Conservation (phyloP, 768 basidiomycete species). For the Rhodotorula kratochvilovae region DNA sequence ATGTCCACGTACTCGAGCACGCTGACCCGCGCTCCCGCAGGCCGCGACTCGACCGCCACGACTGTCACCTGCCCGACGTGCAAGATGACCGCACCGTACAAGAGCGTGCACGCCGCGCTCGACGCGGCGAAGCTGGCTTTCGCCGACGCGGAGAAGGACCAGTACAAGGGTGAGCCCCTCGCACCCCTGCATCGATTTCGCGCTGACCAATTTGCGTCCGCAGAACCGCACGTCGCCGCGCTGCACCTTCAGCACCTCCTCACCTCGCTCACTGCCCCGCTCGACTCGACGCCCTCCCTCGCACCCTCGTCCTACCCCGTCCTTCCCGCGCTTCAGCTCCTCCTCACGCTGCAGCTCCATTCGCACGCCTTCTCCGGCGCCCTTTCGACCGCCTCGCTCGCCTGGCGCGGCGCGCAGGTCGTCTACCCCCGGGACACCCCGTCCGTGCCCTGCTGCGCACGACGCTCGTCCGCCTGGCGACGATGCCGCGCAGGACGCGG, state of each 20-base stretch:
- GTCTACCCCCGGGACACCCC: constrained; percentile 31
- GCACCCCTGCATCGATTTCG: background rate
- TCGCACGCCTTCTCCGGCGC: constrained; percentile 46
- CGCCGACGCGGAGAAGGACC: constrained; percentile 10
- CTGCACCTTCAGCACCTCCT: constrained; percentile 52
- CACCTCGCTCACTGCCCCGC: constrained; percentile 53
- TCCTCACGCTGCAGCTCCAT: constrained; percentile 52
- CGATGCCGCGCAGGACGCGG: background rate
- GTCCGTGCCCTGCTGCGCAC: constrained; percentile 16
- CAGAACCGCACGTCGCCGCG: constrained; percentile 60
- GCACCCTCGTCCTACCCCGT: constrained; percentile 71
- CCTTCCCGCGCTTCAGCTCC: constrained; percentile 67
- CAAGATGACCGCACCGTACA: background rate
- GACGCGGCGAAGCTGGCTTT: background rate
- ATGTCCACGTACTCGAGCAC: background rate
- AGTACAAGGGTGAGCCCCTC: constrained; percentile 10
- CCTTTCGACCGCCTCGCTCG: constrained; percentile 47
- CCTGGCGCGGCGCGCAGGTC: background rate
- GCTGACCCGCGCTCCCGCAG: background rate
- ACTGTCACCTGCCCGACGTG: background rate
- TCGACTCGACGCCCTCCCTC: constrained; percentile 59
- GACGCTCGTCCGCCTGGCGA: constrained; percentile 27
- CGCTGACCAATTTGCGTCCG: rapidly evolving
- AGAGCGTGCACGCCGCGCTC: constrained; percentile 2
- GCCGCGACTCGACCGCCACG: background rate